Base-by-base conservation (phyloP, 1,139 yeast species). In the Yamadazyma songkhlaensis region DNA sequence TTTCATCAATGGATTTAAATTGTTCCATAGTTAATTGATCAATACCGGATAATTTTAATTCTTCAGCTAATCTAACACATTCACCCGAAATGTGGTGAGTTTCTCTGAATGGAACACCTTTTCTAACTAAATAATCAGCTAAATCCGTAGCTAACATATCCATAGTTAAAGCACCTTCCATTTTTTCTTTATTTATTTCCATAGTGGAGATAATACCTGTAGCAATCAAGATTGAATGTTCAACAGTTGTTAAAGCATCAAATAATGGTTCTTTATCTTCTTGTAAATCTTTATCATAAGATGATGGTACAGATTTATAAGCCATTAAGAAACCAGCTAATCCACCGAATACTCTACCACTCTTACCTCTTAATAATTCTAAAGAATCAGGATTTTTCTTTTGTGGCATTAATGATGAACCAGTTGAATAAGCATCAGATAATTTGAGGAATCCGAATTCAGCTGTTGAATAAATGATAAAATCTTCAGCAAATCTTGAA, bases 131-230 rank as follows among this genome's bases (percentile, higher is more conserved):
- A 64, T 92, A 92, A 63, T 92, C 99, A 30, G 99, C 99, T 53
- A 92, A 76, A 60, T 92, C 99, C 17, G 99, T 92, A 12, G 98
- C 98, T 54, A 92, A 77, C 98, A 92, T 94, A 62, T 94, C 98
- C 96, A 90, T 90, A 25, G 97, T 90, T 54, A 92, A 76, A 0
- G 97, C 94, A 31, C 75, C 80, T 51, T 74, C 75, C 98, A 92
- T 92, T 50, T 74, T 82, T 41, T 77, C 81, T 47, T 77, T 74
- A 51, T 84, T 75, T 49, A 90, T 85, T 27, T 63, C 57, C 53
- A 92, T 72, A 1, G 98, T 92, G 3, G 97, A 87, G 35, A 92
- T 72, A 11, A 92, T 97, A 44, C 99, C 99, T 3, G 97, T 90
- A 27, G 97, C 95, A 55, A 92, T 92, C 49, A 87, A 74, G 34